Evolutionary conservation across 345 rosid genomes (phyloP).

Genomic region (Corymbia maculata): DNA sequence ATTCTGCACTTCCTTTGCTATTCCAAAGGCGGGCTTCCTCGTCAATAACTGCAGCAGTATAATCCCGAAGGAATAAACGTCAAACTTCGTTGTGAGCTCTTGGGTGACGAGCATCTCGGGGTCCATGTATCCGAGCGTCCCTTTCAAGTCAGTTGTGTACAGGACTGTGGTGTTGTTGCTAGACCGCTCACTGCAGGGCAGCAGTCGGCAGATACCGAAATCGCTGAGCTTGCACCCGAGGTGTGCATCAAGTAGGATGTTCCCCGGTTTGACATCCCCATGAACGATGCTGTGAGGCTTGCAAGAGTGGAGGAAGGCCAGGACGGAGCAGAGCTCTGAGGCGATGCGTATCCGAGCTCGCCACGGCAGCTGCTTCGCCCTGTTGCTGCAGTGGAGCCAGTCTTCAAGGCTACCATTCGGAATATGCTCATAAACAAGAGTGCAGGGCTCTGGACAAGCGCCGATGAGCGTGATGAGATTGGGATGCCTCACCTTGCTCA

Average conservation of each 20-base stretch:
- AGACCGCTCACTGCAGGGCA: background rate
- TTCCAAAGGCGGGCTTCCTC: constrained; percentile 32
- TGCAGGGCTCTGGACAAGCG: constrained; percentile 68
- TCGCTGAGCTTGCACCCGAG: constrained; percentile 63
- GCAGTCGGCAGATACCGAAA: constrained; percentile 57
- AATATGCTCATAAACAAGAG: constrained; percentile 68
- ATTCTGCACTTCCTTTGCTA: background rate
- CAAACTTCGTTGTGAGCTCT: constrained; percentile 69
- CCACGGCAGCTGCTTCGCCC: constrained; percentile 71
- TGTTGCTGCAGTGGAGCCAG: constrained; percentile 49
- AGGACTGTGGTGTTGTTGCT: background rate
- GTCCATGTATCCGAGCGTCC: constrained; percentile 31
- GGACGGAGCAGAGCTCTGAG: constrained; percentile 65
- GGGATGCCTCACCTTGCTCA: constrained; percentile 81
- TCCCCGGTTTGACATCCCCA: constrained; percentile 77
- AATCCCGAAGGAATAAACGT: constrained; percentile 79
- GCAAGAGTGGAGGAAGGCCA: constrained; percentile 72
- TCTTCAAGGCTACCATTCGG: constrained; percentile 90
- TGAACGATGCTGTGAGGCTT: constrained; percentile 72
- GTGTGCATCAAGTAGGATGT: constrained; percentile 69
- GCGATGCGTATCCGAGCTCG: constrained; percentile 69
- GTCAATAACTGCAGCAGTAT: constrained; percentile 64
- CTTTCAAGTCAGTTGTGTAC: background rate
- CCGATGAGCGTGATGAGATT: constrained; percentile 76
- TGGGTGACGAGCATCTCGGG: constrained; percentile 50